Evolutionary conservation across 2,329 filamentous ascomycete species (phyloP).

Genomic region (Penicillium digitatum): DNA sequence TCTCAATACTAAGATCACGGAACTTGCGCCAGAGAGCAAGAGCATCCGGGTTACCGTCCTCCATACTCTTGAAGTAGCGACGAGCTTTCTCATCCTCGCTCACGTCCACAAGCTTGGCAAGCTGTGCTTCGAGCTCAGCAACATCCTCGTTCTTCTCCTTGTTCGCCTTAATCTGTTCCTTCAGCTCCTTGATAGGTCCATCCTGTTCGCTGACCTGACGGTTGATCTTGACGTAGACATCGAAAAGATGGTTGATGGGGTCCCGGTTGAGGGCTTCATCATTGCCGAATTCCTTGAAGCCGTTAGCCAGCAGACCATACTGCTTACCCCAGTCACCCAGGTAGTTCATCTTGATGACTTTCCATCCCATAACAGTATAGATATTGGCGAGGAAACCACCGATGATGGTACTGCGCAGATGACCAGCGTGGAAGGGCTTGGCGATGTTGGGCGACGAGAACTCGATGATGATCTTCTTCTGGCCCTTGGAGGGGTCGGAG

Average conservation of each 20-base stretch:
- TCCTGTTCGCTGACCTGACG: constrained; percentile 54
- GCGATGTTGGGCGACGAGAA: constrained; percentile 66
- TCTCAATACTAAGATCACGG: constrained; percentile 60
- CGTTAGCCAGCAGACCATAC: constrained; percentile 61
- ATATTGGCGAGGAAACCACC: constrained; percentile 62
- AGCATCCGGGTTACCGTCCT: constrained; percentile 57
- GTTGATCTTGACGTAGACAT: constrained; percentile 64
- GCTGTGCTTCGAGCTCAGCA: constrained; percentile 47
- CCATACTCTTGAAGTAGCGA: constrained; percentile 65
- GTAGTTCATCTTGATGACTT: constrained; percentile 63
- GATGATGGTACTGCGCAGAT: constrained; percentile 64
- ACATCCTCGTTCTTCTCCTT: constrained; percentile 50
- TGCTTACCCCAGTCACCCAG: constrained; percentile 67
- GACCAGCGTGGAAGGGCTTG: constrained; percentile 63
- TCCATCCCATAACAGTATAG: constrained; percentile 59
- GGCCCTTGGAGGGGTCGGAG: constrained; percentile 52
- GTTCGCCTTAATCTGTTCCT: constrained; percentile 48
- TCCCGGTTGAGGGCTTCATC: constrained; percentile 58
- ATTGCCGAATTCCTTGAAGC: constrained; percentile 59
- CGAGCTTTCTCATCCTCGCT: constrained; percentile 59
- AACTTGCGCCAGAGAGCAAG: constrained; percentile 61
- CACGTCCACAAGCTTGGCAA: constrained; percentile 48
- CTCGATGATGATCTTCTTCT: constrained; percentile 60
- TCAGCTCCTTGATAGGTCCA: constrained; percentile 53
- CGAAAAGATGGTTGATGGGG: constrained; percentile 62